These are phyloP conservation scores for Alternaria triticina DNA, from an alignment of 2,329 filamentous ascomycete species.

Conservation along the genomic window DNA sequence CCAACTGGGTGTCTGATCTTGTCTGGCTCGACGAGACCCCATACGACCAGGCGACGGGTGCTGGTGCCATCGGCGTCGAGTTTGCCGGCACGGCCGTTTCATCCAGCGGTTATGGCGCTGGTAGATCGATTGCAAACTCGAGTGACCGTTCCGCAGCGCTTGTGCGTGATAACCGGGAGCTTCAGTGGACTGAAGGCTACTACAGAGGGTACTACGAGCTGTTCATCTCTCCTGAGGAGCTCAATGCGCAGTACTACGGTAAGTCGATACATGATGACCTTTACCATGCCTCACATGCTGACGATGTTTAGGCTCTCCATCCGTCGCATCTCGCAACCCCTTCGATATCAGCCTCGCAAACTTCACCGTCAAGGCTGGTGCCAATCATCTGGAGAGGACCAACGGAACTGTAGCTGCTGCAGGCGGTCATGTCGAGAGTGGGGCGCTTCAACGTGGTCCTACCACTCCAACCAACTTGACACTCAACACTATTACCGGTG, in stretches of 20 bases:
- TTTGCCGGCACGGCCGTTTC: slow-evolving; percentile 70
- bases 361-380: slow-evolving; percentile 69
- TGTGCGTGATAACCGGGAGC: slow-evolving; percentile 60
- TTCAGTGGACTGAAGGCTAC: slow-evolving; percentile 75
- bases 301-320: slow-evolving; percentile 52
- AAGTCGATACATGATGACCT: slow-evolving; percentile 22
- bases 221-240: slow-evolving; percentile 59
- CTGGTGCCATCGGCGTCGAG: slow-evolving; percentile 52
- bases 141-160: slow-evolving; percentile 54
- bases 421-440: slow-evolving; percentile 58
- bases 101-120: slow-evolving; percentile 56
- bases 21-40: slow-evolving; percentile 49
- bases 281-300: not conserved
- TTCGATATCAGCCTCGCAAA: slow-evolving; percentile 71
- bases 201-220: slow-evolving; percentile 76
- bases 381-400: slow-evolving; percentile 61
- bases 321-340: slow-evolving; percentile 63
- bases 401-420: slow-evolving; percentile 41
- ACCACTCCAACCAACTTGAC: slow-evolving; percentile 41
- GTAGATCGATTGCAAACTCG: slow-evolving; percentile 43
- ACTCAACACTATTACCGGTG: slow-evolving; percentile 36
- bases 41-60: slow-evolving; percentile 48
- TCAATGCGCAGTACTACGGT: slow-evolving; percentile 69
- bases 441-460: slow-evolving; percentile 54
- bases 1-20: slow-evolving; percentile 60